These are phyloP conservation scores for Aspergillus phoenicis DNA, from an alignment of 2,329 filamentous ascomycete genomes.

Conservation along the genomic window DNA sequence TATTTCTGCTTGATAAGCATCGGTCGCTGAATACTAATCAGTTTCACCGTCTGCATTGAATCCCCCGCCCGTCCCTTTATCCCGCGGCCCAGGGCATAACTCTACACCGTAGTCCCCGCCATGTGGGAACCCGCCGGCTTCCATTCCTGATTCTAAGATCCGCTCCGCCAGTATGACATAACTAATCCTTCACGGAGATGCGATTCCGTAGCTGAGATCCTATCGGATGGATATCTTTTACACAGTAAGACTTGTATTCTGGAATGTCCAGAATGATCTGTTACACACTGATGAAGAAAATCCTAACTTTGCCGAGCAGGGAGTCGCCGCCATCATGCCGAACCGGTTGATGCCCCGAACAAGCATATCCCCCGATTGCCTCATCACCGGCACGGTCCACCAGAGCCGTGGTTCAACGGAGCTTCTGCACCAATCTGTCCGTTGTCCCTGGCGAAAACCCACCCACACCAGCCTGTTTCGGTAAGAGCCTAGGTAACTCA, in stretches of 20 bases:
- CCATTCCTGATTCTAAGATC: too few species aligned
- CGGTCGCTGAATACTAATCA: not conserved
- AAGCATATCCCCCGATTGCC: not conserved
- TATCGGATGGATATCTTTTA: too few species aligned
- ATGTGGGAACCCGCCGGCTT: not conserved
- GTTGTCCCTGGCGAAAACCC: not conserved
- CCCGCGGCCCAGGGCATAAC: not conserved
- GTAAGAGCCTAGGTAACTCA: not conserved
- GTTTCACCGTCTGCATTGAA: not conserved
- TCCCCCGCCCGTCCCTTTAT: not conserved
- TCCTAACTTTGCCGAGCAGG: too few species aligned
- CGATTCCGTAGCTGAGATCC: too few species aligned
- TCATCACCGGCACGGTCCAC: not conserved
- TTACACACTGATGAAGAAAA: too few species aligned
- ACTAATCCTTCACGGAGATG: too few species aligned
- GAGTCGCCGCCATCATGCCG: too few species aligned
- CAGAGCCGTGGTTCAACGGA: constrained; percentile 2
- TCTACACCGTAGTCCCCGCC: not conserved
- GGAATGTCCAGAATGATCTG: too few species aligned
- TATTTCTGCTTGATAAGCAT: not conserved
- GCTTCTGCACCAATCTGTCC: not conserved
- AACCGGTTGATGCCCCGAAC: not conserved
- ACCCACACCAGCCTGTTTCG: not conserved
- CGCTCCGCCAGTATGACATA: too few species aligned
- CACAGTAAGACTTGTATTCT: too few species aligned